phyloP scores from a whole-genome alignment of 768 basidiomycete genomes.

The Dendrothele bispora region DNA sequence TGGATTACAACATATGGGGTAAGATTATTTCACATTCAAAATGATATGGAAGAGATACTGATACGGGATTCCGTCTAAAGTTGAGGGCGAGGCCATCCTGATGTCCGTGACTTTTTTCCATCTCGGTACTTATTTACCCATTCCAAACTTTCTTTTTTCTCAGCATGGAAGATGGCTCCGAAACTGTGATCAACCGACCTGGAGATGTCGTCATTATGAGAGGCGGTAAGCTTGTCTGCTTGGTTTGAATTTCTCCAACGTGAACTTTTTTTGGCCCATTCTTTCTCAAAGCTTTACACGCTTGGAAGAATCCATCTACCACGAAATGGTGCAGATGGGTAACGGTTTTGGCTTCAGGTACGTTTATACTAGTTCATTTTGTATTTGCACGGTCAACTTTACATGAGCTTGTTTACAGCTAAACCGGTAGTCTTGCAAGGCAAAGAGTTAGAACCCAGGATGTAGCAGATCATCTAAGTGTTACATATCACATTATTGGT shows the following conservation, averaged over 20 bases:
- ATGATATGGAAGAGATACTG: too few species aligned
- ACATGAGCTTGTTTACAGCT: too few species aligned
- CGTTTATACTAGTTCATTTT: too few species aligned
- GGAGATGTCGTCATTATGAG: conserved; percentile 59
- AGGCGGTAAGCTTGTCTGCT: too few species aligned
- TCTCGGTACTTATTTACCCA: too few species aligned
- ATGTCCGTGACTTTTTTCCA: too few species aligned
- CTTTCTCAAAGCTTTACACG: too few species aligned
- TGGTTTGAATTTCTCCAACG: too few species aligned
- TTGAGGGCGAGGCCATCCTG: conserved; percentile 55
- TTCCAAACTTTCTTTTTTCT: too few species aligned
- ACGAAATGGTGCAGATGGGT: conserved; percentile 52
- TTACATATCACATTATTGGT: conserved; percentile 1
- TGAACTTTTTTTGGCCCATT: too few species aligned
- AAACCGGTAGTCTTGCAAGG: conserved; percentile 51
- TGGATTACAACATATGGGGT: conserved; percentile 65
- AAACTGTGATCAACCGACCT: conserved; percentile 50
- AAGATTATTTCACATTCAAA: too few species aligned
- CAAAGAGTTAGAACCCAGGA: conserved; percentile 33
- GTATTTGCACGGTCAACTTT: too few species aligned
- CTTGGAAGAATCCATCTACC: conserved; percentile 57
- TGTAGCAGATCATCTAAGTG: conserved; percentile 8
- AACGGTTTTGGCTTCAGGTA: conserved; percentile 46
- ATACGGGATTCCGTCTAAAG: conserved; percentile 25
- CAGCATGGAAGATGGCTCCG: conserved; percentile 56